Conservation (phyloP, 1,284 basidiomycete species). For the Pterulicium gracile region DNA sequence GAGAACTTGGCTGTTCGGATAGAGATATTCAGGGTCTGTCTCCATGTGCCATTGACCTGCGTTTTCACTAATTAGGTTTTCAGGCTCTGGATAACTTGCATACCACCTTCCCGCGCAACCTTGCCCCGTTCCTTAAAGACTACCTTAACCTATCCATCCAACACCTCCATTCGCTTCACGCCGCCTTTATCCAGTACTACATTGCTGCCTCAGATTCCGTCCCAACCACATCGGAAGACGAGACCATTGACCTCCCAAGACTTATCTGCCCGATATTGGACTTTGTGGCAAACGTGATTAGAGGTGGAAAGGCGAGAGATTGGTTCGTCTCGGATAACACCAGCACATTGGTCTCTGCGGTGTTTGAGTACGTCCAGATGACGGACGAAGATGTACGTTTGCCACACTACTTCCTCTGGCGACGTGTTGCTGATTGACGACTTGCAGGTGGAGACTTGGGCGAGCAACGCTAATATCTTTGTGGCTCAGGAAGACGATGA, state of each 20-base stretch:
- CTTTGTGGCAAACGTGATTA: slow-evolving; percentile 56
- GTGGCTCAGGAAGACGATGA: slow-evolving; percentile 95
- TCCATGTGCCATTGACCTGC: slow-evolving; percentile 3
- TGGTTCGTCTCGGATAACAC: slow-evolving; percentile 52
- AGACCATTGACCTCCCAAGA: slow-evolving; percentile 65
- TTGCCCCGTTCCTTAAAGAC: slow-evolving; percentile 49
- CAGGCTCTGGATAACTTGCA: slow-evolving; percentile 70
- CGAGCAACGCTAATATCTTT: slow-evolving; percentile 81
- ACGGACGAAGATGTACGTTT: slow-evolving; percentile 74
- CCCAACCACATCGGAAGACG: slow-evolving; percentile 63
- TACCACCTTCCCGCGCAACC: slow-evolving; percentile 62
- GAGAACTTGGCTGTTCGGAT: slow-evolving; percentile 68
- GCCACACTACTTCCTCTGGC: slow-evolving; percentile 2
- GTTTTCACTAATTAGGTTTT: slow-evolving; percentile 7
- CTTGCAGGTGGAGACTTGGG: slow-evolving; percentile 82
- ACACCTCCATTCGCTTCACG: slow-evolving; percentile 58
- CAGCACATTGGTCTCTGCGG: slow-evolving; percentile 41
- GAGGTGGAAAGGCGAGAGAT: slow-evolving; percentile 50
- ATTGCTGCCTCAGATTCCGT: slow-evolving; percentile 44
- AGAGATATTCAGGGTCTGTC: slow-evolving; percentile 67
- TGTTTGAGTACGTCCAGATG: slow-evolving; percentile 78
- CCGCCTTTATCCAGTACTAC: slow-evolving; percentile 62
- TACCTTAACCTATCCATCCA: slow-evolving; percentile 51
- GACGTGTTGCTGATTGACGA: slow-evolving; percentile 5
- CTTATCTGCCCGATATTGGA: slow-evolving; percentile 76